phyloP scores from a whole-genome alignment of 2,329 filamentous ascomycete genomes.

The Cladophialophora carrionii region DNA sequence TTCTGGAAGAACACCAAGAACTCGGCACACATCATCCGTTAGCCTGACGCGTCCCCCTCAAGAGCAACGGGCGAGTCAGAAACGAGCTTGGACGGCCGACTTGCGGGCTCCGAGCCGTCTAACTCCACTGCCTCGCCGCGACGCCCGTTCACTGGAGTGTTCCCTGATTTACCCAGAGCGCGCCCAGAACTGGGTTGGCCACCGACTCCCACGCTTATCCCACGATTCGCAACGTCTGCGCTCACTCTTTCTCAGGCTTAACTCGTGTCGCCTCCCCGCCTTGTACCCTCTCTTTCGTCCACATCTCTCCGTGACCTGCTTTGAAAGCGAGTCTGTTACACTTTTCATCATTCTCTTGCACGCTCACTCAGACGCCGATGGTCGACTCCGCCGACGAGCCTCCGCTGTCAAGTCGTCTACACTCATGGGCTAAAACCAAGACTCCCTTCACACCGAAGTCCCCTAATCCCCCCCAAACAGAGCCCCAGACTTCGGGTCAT shows the following conservation, averaged over 20 bases:
- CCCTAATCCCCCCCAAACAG: constrained; percentile 28
- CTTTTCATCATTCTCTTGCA: constrained; percentile 29
- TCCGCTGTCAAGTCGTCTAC: constrained; percentile 56
- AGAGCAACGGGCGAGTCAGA: background rate
- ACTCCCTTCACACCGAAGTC: constrained; percentile 44
- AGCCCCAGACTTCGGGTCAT: constrained; percentile 28
- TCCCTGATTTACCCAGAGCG: constrained; percentile 8
- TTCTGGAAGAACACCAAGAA: constrained; percentile 3
- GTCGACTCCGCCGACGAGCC: constrained; percentile 59
- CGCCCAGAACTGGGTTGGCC: constrained; percentile 11
- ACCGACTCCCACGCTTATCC: constrained; percentile 15
- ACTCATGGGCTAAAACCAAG: constrained; percentile 52
- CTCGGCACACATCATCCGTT: constrained; percentile 25
- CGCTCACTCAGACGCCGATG: constrained; percentile 48
- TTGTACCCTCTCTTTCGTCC: constrained; percentile 15
- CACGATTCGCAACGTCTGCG: constrained; percentile 15
- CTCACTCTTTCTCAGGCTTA: constrained; percentile 11
- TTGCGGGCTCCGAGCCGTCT: background rate
- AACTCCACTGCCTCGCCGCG: constrained; percentile 1
- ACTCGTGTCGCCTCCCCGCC: constrained; percentile 14
- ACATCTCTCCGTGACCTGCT: constrained; percentile 29
- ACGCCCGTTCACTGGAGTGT: background rate
- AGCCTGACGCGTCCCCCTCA: constrained; percentile 13
- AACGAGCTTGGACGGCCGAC: background rate
- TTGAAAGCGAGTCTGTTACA: constrained; percentile 36